phyloP scores from a whole-genome alignment of 345 rosid genomes.

The Hibiscus tridactylites region DNA sequence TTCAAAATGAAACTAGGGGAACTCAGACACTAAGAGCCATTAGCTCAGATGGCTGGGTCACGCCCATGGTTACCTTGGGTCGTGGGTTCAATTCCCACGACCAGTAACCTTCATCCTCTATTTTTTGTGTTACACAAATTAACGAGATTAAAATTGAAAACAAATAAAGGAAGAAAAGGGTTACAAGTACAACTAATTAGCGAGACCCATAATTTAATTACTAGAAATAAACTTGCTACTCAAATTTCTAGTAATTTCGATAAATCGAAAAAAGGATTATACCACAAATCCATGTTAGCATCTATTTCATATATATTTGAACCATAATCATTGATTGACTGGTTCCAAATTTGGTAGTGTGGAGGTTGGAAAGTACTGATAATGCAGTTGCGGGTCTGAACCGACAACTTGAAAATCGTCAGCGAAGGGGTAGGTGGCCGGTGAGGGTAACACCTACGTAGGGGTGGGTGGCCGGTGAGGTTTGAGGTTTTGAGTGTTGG shows the following conservation, averaged over 20 bases:
- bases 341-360: constrained; percentile 9
- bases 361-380: constrained; percentile 10
- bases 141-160: too few species aligned
- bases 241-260: constrained; percentile 32
- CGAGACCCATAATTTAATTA: background rate
- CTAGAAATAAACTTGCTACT: background rate
- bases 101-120: too few species aligned
- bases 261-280: constrained; percentile 24
- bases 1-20: too few species aligned
- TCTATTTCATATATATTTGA: constrained; percentile 23
- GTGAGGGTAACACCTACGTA: too few species aligned
- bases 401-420: constrained; percentile 1
- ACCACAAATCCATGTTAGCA: constrained; percentile 48
- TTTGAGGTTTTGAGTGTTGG: too few species aligned
- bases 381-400: background rate
- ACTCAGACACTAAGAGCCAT: too few species aligned
- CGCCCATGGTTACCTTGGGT: too few species aligned
- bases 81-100: too few species aligned
- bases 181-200: background rate
- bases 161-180: background rate
- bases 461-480: too few species aligned
- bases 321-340: constrained; percentile 6
- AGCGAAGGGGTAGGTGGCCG: too few species aligned
- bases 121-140: too few species aligned
- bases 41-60: too few species aligned